Conservation (phyloP, 2,329 filamentous ascomycete genomes). For the Pseudogymnoascus sp. region DNA sequence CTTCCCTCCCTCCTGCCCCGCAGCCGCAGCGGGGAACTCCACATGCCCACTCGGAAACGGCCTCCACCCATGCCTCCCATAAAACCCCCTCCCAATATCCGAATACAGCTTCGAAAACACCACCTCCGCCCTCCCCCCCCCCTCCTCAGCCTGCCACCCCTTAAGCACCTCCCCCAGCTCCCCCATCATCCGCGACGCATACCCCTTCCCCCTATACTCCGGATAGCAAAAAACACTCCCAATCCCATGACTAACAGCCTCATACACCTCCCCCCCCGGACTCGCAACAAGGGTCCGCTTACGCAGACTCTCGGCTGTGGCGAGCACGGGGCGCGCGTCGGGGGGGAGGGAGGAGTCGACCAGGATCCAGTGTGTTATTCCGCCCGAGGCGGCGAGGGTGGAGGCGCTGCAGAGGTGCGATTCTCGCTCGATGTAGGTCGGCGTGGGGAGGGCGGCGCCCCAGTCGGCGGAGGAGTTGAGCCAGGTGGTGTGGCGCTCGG, state of each 20-base stretch:
- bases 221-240: conserved; percentile 71
- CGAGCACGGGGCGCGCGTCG: conserved; percentile 45
- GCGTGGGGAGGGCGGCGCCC: conserved; percentile 46
- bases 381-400: conserved; percentile 48
- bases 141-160: conserved; percentile 41
- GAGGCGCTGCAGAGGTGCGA: conserved; percentile 43
- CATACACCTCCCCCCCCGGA: conserved; percentile 33
- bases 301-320: conserved; percentile 55
- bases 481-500: conserved; percentile 49
- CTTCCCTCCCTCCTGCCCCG: background rate
- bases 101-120: conserved; percentile 76
- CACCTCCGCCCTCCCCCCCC: conserved; percentile 28
- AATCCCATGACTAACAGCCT: conserved; percentile 63
- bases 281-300: conserved; percentile 46
- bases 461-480: conserved; percentile 47
- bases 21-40: conserved; percentile 40
- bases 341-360: conserved; percentile 36
- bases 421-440: conserved; percentile 53
- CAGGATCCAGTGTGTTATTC: conserved; percentile 57
- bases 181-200: conserved; percentile 66
- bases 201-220: conserved; percentile 60
- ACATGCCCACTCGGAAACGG: conserved; percentile 67
- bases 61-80: conserved; percentile 69
- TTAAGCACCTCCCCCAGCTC: conserved; percentile 51
- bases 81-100: conserved; percentile 78